phyloP scores from a whole-genome alignment of 176 grass and related monocot species.

The Stipa capillata region DNA sequence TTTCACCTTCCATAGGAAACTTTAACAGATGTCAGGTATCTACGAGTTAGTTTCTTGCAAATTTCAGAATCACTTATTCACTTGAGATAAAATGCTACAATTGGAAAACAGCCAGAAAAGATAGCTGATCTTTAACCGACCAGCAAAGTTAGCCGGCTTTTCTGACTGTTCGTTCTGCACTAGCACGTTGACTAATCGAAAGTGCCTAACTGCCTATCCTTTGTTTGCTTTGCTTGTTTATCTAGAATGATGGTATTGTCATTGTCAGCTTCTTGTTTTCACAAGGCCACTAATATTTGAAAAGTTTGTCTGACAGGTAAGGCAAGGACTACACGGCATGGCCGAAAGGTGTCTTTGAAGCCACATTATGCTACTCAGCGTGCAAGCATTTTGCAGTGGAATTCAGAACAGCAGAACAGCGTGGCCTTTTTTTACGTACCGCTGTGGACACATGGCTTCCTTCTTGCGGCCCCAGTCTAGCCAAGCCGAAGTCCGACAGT shows the following conservation, averaged over 20 bases:
- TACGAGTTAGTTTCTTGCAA: neutral
- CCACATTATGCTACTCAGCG: neutral
- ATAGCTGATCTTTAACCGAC: slow-evolving; percentile 6
- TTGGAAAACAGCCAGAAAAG: no score
- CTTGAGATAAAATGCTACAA: no score
- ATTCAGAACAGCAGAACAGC: neutral
- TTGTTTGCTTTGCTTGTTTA: neutral
- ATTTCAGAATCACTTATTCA: neutral
- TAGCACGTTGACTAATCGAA: slow-evolving; percentile 11
- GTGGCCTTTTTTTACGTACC: slow-evolving; percentile 26
- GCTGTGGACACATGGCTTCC: slow-evolving; percentile 90
- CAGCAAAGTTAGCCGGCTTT: slow-evolving; percentile 4
- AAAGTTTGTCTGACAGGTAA: neutral
- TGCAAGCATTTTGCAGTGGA: neutral
- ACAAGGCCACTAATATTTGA: slow-evolving; percentile 3
- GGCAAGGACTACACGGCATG: neutral
- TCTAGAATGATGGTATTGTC: neutral
- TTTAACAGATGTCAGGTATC: neutral
- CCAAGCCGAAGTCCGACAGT: slow-evolving; percentile 94
- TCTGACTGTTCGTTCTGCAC: neutral
- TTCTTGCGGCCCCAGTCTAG: slow-evolving; percentile 70
- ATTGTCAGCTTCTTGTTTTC: slow-evolving; percentile 11
- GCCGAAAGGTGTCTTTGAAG: neutral
- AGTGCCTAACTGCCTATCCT: neutral
- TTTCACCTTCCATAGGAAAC: neutral